These are phyloP conservation scores for Candida boidinii DNA, from an alignment of 805 yeast species.

Conservation along the genomic window DNA sequence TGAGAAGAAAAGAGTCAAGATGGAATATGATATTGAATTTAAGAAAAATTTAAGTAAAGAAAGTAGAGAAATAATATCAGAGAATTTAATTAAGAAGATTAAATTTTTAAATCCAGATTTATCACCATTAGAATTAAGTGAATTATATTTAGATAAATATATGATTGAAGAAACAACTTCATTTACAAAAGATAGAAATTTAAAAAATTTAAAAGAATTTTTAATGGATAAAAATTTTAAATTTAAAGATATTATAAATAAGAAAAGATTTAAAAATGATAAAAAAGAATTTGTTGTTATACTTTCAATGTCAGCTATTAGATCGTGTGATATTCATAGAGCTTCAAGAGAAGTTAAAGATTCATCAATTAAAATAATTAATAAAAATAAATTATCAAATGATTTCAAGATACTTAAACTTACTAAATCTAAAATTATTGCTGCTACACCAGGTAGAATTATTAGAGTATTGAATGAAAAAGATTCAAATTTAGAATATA, in stretches of 20 bases:
- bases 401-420: slow-evolving; percentile 42
- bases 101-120: slow-evolving; percentile 54
- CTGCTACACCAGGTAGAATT: slow-evolving; percentile 59
- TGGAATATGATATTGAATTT: slow-evolving; percentile 53
- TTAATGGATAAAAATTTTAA: no score
- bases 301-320: slow-evolving; percentile 66
- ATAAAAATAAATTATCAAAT: slow-evolving; percentile 62
- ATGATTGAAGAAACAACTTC: slow-evolving; percentile 57
- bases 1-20: slow-evolving; percentile 56
- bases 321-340: slow-evolving; percentile 82
- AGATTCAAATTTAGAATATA: slow-evolving; percentile 28
- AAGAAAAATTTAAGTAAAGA: slow-evolving; percentile 48
- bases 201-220: slow-evolving; percentile 50
- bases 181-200: slow-evolving; percentile 41
- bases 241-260: no score
- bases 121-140: slow-evolving; percentile 69
- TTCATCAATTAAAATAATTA: slow-evolving; percentile 61
- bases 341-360: slow-evolving; percentile 36
- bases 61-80: slow-evolving; percentile 55
- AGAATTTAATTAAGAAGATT: slow-evolving; percentile 54
- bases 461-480: slow-evolving; percentile 36
- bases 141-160: slow-evolving; percentile 43
- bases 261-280: slow-evolving; percentile 7
- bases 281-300: slow-evolving; percentile 41
- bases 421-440: slow-evolving; percentile 41